phyloP scores from a whole-genome alignment of 2,329 filamentous ascomycete genomes.

The Fusarium concolor region DNA sequence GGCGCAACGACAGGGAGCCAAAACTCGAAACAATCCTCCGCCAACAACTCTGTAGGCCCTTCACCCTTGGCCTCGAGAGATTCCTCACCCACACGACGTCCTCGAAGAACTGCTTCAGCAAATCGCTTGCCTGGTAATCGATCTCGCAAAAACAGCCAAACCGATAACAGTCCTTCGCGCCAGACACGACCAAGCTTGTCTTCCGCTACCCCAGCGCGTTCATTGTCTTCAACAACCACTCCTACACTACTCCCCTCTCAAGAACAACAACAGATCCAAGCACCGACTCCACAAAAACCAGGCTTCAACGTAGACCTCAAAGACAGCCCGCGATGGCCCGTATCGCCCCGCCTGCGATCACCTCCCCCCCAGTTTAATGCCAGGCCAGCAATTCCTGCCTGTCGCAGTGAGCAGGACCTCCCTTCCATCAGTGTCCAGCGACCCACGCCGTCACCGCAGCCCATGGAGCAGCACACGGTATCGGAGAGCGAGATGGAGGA shows the following conservation, averaged over 20 bases:
- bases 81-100: slow-evolving; percentile 59
- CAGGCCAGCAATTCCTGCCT: slow-evolving; percentile 59
- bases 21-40: slow-evolving; percentile 53
- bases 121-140: slow-evolving; percentile 56
- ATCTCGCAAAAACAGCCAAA: slow-evolving; percentile 73
- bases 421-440: slow-evolving; percentile 66
- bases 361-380: slow-evolving; percentile 70
- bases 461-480: slow-evolving; percentile 53
- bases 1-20: slow-evolving; percentile 46
- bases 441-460: slow-evolving; percentile 60
- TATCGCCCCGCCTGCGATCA: slow-evolving; percentile 81
- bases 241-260: slow-evolving; percentile 72
- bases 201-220: slow-evolving; percentile 72
- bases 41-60: slow-evolving; percentile 51
- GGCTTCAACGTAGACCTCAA: slow-evolving; percentile 61
- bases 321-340: slow-evolving; percentile 77
- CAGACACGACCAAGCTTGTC: slow-evolving; percentile 63
- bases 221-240: slow-evolving; percentile 74
- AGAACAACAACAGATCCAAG: slow-evolving; percentile 70
- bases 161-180: slow-evolving; percentile 73
- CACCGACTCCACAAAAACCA: slow-evolving; percentile 73
- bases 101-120: slow-evolving; percentile 51
- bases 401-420: slow-evolving; percentile 62
- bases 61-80: slow-evolving; percentile 59
- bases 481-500: slow-evolving; percentile 68